Evolutionary conservation across 495 filamentous ascomycete genomes (phyloP).

Genomic region (Glutinoglossum americanum): DNA sequence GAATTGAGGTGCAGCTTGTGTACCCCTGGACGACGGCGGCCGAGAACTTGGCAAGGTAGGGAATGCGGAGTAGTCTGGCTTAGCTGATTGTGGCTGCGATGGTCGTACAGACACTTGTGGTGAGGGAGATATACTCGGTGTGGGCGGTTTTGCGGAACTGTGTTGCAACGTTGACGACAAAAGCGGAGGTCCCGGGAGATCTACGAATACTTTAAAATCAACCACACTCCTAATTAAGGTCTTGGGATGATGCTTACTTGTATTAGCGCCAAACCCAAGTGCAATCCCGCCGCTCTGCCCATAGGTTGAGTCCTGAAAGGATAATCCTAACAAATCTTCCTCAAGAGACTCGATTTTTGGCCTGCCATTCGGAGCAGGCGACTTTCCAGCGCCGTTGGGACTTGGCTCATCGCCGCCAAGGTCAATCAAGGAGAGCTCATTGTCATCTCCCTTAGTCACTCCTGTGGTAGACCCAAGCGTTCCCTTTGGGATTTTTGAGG

Average conservation of each 20-base stretch:
- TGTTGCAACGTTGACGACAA: slow-evolving; percentile 40
- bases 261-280: slow-evolving; percentile 53
- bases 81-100: slow-evolving; percentile 18
- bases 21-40: slow-evolving; percentile 9
- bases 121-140: slow-evolving; percentile 18
- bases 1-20: not conserved
- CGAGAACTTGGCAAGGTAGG: slow-evolving; percentile 25
- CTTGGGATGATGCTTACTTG: slow-evolving; percentile 23
- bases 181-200: slow-evolving; percentile 39
- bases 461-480: slow-evolving; percentile 51
- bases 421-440: slow-evolving; percentile 85
- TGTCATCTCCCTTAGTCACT: slow-evolving; percentile 50
- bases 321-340: slow-evolving; percentile 48
- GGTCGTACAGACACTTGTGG: slow-evolving; percentile 16
- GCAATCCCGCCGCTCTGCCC: slow-evolving; percentile 67
- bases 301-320: slow-evolving; percentile 37
- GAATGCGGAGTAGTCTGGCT: slow-evolving; percentile 41
- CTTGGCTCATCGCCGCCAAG: slow-evolving; percentile 50
- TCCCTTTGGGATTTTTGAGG: slow-evolving; percentile 68
- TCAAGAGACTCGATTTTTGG: slow-evolving; percentile 20
- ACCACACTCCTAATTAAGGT: slow-evolving; percentile 4
- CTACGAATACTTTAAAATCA: slow-evolving; percentile 14
- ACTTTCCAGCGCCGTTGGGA: slow-evolving; percentile 25
- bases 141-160: slow-evolving; percentile 26
- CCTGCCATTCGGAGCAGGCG: slow-evolving; percentile 15